Base-by-base conservation (phyloP, 768 basidiomycete genomes). In the Leccinum sublutescens region DNA sequence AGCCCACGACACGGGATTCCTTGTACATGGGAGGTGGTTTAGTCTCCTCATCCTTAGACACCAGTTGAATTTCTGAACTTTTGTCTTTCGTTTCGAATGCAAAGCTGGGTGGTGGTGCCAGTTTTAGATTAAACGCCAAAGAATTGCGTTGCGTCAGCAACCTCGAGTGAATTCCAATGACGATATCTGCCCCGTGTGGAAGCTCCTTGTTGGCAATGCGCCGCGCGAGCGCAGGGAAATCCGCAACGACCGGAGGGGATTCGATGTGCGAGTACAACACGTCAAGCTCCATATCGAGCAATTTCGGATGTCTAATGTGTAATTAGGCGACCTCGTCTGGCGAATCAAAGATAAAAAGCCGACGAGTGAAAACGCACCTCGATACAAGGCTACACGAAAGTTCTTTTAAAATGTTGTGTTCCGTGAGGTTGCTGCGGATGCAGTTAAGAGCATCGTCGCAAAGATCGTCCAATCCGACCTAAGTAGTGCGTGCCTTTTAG, bases 391-490 rank as follows among this genome's bases (percentile, higher is more conserved):
- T 59, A 34, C 62, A 73, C 1, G 65, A 57, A 14, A 67, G 52
- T 14, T 73, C 71, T 33, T 54, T 55, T 10, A 73, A 27, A 15
- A 73, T 65, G 43, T 71, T 73, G 11, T 64, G 38, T 19, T 63
- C 71, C 0, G 61, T 51, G 1, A 73, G 58, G 52, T 56, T 63
- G 14, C 23, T 50, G 23, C 25, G 56, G 27, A 71, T 71, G 33
- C 29, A 56, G 19, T 7, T 9, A 11, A 51, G 63, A 60, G 69
- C 68, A 14, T 62, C 47, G 12, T 63, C 53, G 2, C 65, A 58
- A 29, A 71, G 56, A 5, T 49, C 2, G 8, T 71, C 69, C 10
- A 73, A 47, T 7, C 63, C 57, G 6, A 69, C 60, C 69, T 71
- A 17, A 23, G 40, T 43, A 17, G 38, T 40, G 40, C 10, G 12